These are phyloP conservation scores for Aurinia saxatilis DNA, from an alignment of 345 rosid genomes.

Conservation along the genomic window DNA sequence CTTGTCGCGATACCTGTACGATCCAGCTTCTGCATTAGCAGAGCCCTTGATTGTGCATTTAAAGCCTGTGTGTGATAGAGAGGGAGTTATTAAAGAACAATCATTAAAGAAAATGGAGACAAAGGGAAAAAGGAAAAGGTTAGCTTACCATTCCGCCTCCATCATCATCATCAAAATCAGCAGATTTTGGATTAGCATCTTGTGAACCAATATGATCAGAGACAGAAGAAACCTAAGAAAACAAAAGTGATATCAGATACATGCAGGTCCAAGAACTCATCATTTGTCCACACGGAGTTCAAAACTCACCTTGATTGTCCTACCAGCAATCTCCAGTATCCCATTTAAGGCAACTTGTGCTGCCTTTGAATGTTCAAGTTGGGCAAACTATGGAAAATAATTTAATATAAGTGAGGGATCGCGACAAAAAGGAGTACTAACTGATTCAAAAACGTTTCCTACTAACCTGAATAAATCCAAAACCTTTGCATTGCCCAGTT, in stretches of 20 bases:
- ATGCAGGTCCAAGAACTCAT: background rate
- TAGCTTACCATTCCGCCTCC: constrained; percentile 88
- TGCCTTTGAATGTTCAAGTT: constrained; percentile 82
- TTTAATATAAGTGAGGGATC: background rate
- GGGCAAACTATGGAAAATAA: constrained; percentile 57
- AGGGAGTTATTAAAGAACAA: background rate
- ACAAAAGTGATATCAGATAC: background rate
- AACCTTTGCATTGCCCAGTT: constrained; percentile 95
- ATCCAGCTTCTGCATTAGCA: constrained; percentile 85
- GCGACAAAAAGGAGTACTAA: background rate
- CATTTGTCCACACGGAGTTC: background rate
- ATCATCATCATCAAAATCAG: constrained; percentile 95
- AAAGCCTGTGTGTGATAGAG: constrained; percentile 43
- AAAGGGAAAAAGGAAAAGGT: background rate
- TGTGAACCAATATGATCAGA: constrained; percentile 80
- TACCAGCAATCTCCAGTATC: constrained; percentile 84
- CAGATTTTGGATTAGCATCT: constrained; percentile 67
- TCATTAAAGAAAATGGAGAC: background rate
- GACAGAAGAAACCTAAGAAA: constrained; percentile 76
- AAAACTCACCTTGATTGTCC: constrained; percentile 67
- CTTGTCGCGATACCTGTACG: constrained; percentile 77
- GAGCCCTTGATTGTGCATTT: constrained; percentile 87
- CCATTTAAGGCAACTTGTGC: constrained; percentile 88
- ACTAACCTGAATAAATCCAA: constrained; percentile 91
- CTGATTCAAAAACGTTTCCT: constrained; percentile 5